phyloP scores from a whole-genome alignment of 371 early-diverging fungal species.

The Chytridiales sp. region DNA sequence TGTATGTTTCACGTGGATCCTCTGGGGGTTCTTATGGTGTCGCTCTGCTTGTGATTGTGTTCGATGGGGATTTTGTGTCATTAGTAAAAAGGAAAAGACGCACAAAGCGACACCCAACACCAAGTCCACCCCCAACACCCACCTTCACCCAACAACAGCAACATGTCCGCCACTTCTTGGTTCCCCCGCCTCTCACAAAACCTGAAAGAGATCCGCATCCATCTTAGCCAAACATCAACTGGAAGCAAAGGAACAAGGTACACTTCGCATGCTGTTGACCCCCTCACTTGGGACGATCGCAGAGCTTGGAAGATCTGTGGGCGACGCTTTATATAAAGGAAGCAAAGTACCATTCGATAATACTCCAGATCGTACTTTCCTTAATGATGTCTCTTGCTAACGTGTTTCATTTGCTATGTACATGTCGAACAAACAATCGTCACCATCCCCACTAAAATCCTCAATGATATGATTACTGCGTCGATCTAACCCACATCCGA shows the following conservation, averaged over 20 bases:
- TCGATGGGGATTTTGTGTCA: too few species aligned
- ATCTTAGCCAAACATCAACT: conserved; percentile 83
- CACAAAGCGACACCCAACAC: too few species aligned
- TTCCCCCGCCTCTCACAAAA: conserved; percentile 24
- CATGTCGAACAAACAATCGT: not conserved
- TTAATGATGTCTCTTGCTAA: too few species aligned
- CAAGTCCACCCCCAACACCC: too few species aligned
- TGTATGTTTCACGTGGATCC: too few species aligned
- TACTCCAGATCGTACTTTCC: not conserved
- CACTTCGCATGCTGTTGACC: conserved; percentile 2
- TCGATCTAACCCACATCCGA: too few species aligned
- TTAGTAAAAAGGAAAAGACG: too few species aligned
- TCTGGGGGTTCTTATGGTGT: too few species aligned
- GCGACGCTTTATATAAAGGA: not conserved
- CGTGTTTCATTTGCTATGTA: too few species aligned
- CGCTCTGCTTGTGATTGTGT: too few species aligned
- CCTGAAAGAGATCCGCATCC: conserved; percentile 86
- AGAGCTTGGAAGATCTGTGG: not conserved
- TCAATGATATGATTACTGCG: not conserved
- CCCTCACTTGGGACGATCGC: not conserved
- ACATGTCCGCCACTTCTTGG: too few species aligned
- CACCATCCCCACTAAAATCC: not conserved
- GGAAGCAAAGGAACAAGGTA: conserved; percentile 85
- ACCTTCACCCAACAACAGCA: too few species aligned
- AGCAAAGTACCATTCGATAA: not conserved